Conservation (phyloP, 257 asterid genomes). For the Nicotiana undulata region DNA sequence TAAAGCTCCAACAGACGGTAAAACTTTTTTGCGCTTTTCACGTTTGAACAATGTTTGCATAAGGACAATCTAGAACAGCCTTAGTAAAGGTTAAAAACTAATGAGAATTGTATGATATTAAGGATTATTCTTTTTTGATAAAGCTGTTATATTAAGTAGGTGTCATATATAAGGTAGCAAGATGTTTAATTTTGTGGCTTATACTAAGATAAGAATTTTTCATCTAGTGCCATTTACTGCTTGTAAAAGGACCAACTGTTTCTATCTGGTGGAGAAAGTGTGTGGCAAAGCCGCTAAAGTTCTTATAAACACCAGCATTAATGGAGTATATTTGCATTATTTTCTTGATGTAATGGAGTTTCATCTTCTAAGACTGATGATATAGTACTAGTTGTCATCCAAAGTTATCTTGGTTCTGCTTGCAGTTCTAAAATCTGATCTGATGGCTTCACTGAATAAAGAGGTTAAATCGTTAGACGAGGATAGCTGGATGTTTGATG, state of each 20-base stretch:
- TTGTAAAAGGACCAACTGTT: not conserved
- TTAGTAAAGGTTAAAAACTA: not conserved
- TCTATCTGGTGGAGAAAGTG: not conserved
- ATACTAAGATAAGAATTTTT: not conserved
- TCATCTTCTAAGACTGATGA: not conserved
- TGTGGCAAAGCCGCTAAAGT: not conserved
- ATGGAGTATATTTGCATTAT: not conserved
- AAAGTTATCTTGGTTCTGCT: not conserved
- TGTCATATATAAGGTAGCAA: not conserved
- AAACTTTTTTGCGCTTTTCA: too few relatives aligned
- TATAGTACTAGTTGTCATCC: not conserved
- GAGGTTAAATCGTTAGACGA: slow-evolving; percentile 88
- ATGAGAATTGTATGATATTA: not conserved
- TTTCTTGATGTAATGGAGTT: not conserved
- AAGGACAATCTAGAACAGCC: not conserved
- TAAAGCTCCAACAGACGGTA: too few relatives aligned
- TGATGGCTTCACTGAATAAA: slow-evolving; percentile 60
- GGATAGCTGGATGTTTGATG: slow-evolving; percentile 97
- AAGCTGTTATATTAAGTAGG: not conserved
- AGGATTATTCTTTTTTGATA: not conserved
- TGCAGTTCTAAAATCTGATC: slow-evolving; percentile 73
- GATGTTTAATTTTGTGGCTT: not conserved
- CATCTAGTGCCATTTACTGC: not conserved
- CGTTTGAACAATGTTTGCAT: too few relatives aligned
- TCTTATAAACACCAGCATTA: not conserved